Percentiles rank a stretch among this genome's conserved stretches.
Conservation (phyloP, 371 early-diverging fungal species). For the Parasitella parasitica region DNA sequence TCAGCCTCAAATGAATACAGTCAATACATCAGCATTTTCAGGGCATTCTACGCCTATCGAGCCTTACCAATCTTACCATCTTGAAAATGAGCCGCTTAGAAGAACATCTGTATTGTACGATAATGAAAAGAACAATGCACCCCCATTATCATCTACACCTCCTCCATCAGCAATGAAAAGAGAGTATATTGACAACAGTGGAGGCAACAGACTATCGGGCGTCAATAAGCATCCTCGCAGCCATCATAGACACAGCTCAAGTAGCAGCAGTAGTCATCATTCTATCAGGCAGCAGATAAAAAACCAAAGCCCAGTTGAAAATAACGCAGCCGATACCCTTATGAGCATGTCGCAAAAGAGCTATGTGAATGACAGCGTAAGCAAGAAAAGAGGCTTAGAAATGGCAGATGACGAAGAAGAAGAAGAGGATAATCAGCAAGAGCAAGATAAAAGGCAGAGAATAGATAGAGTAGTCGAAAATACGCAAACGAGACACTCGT, state of each 20-base stretch:
- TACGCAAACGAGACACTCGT: not conserved
- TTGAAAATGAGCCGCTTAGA: conserved; percentile 16
- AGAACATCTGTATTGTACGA: conserved; percentile 31
- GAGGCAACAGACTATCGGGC: not conserved
- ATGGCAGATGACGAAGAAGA: conserved; percentile 28
- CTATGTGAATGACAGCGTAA: not conserved
- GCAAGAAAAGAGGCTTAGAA: conserved; percentile 21
- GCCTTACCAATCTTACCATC: not conserved
- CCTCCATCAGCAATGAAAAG: conserved; percentile 1
- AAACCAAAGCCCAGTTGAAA: conserved; percentile 28
- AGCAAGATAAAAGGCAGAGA: conserved; percentile 11
- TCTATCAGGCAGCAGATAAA: not conserved
- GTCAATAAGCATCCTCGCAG: not conserved
- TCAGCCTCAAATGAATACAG: not conserved
- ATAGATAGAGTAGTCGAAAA: conserved; percentile 4
- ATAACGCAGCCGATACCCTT: conserved; percentile 39
- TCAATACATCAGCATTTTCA: not conserved
- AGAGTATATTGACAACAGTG: not conserved
- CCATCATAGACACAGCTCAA: conserved; percentile 8
- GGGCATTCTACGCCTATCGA: not conserved
- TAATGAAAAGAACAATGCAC: conserved; percentile 1
- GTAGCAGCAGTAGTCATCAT: not conserved
- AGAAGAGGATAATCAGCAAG: not conserved
- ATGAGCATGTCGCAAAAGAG: conserved; percentile 38
- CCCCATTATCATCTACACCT: not conserved